Evolutionary conservation across 805 yeast genomes (phyloP).

Genomic region (Sungouiella blattae): DNA sequence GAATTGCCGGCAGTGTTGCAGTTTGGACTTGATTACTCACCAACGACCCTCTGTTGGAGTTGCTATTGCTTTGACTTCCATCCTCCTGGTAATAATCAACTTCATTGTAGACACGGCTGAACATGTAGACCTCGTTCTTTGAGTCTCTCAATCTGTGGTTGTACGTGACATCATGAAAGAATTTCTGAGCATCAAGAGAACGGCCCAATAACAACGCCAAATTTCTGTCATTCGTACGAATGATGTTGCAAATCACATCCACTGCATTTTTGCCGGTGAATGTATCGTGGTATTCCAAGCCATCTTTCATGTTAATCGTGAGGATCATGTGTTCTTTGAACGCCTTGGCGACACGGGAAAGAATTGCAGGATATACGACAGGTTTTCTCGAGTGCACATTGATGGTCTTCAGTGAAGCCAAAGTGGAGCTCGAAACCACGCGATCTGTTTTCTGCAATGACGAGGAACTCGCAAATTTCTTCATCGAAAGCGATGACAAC

Average conservation of each 20-base stretch:
- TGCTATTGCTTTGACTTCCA: slow-evolving; percentile 7
- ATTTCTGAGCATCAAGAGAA: slow-evolving; percentile 88
- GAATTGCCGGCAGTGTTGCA: slow-evolving; percentile 13
- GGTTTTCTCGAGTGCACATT: slow-evolving; percentile 45
- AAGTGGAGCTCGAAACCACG: slow-evolving; percentile 24
- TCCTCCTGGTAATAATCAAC: slow-evolving; percentile 40
- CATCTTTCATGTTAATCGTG: slow-evolving; percentile 84
- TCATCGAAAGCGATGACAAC: slow-evolving; percentile 38
- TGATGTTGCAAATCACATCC: slow-evolving; percentile 79
- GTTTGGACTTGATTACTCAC: slow-evolving; percentile 14
- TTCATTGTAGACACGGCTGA: slow-evolving; percentile 54
- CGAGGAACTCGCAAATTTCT: slow-evolving; percentile 33
- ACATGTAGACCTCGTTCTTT: slow-evolving; percentile 80
- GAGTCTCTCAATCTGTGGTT: slow-evolving; percentile 92
- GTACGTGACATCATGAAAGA: slow-evolving; percentile 93
- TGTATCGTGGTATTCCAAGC: slow-evolving; percentile 85
- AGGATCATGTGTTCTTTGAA: slow-evolving; percentile 68
- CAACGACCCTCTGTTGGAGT: slow-evolving; percentile 30
- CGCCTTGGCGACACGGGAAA: slow-evolving; percentile 78
- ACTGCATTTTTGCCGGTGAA: slow-evolving; percentile 95
- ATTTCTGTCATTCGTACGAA: slow-evolving; percentile 87
- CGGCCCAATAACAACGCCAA: slow-evolving; percentile 86
- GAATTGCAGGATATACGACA: slow-evolving; percentile 81
- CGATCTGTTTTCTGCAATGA: slow-evolving; percentile 30
- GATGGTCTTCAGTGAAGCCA: slow-evolving; percentile 41